Evolutionary conservation across 108 stramenopile species (phyloP).

Genomic region (Nitzschia putrida): DNA sequence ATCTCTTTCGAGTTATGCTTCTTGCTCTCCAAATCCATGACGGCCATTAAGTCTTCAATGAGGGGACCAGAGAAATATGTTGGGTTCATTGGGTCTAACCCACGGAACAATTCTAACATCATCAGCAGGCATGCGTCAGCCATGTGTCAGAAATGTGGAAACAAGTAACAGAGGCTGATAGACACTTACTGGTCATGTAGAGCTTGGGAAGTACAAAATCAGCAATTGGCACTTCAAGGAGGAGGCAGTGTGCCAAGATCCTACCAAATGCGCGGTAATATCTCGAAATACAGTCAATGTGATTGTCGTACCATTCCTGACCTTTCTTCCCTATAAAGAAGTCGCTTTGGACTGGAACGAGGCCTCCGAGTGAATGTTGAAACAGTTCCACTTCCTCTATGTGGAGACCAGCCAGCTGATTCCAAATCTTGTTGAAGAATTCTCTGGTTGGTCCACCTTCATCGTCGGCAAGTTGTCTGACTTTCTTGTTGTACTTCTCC

Average conservation of each 20-base stretch:
- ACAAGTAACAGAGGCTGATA: not conserved
- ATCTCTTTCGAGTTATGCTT: not conserved
- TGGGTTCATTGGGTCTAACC: not conserved
- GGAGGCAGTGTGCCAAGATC: conserved; percentile 11
- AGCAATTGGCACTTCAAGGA: not conserved
- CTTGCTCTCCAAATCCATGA: conserved; percentile 5
- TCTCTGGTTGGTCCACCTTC: not conserved
- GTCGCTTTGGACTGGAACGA: no score
- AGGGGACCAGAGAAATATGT: not conserved
- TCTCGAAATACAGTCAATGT: no score
- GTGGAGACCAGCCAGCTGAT: not conserved
- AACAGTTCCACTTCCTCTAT: no score
- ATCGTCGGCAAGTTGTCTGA: not conserved
- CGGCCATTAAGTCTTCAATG: not conserved
- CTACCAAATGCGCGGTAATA: conserved; percentile 5
- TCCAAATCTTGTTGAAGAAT: not conserved
- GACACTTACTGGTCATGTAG: conserved; percentile 5
- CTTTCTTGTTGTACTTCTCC: not conserved
- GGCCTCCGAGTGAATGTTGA: no score
- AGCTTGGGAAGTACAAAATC: not conserved
- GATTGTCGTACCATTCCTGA: no score
- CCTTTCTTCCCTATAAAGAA: no score
- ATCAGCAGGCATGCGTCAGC: no score
- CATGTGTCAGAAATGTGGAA: not conserved
- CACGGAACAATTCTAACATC: not conserved